phyloP scores from a whole-genome alignment of 352 stramenopile genomes.

The Phytophthora sp. region DNA sequence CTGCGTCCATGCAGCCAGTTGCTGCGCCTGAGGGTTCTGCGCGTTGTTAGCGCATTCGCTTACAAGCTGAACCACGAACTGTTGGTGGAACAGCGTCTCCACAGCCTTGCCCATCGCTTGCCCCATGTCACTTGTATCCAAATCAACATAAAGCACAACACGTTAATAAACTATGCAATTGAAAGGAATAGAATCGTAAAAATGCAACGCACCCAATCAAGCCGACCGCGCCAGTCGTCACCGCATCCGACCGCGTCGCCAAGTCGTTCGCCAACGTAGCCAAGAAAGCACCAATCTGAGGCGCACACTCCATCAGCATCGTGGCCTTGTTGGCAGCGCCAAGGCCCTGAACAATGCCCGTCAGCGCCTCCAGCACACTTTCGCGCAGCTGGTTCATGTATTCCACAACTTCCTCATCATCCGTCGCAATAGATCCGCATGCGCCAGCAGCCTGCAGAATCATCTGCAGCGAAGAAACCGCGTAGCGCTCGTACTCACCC shows the following conservation, averaged over 20 bases:
- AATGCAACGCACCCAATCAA: constrained; percentile 80
- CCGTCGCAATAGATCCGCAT: constrained; percentile 85
- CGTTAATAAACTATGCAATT: constrained; percentile 9
- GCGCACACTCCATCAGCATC: constrained; percentile 84
- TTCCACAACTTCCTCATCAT: constrained; percentile 98
- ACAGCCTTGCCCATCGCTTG: constrained; percentile 78
- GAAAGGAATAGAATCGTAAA: not conserved
- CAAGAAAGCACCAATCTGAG: constrained; percentile 91
- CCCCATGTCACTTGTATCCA: constrained; percentile 73
- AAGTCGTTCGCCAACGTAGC: constrained; percentile 84
- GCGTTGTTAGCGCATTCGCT: constrained; percentile 69
- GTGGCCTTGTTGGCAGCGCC: constrained; percentile 89
- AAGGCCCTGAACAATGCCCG: constrained; percentile 96
- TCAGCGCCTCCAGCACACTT: constrained; percentile 96
- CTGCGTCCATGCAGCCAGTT: constrained; percentile 77
- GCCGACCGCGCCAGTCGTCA: constrained; percentile 92
- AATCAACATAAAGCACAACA: constrained; percentile 16
- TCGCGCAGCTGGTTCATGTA: constrained; percentile 97
- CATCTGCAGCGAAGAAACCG: constrained; percentile 82
- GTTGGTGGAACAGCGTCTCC: constrained; percentile 63
- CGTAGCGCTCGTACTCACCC: constrained; percentile 91
- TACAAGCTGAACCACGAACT: constrained; percentile 78
- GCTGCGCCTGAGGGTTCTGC: constrained; percentile 72
- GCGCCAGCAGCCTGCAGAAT: constrained; percentile 87
- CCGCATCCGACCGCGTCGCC: constrained; percentile 84